phyloP scores from a whole-genome alignment of 805 yeast species.

The Komagataella ulmi region DNA sequence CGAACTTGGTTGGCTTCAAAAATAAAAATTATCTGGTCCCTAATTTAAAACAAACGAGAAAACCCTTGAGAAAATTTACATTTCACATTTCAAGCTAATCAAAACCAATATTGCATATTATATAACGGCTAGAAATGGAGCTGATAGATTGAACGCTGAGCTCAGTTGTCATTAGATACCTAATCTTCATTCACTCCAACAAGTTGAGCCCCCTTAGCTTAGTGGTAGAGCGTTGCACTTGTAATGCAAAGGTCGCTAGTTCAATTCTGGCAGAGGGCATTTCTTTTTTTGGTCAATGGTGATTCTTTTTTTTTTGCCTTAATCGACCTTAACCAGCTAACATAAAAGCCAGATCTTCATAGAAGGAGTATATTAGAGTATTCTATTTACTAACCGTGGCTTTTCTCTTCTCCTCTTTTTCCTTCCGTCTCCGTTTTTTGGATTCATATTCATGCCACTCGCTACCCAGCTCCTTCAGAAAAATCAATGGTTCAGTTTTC shows the following conservation, averaged over 20 bases:
- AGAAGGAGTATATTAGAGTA: background rate
- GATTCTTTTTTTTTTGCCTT: no score
- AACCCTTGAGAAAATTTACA: no score
- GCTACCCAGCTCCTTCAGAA: constrained; percentile 45
- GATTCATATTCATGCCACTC: constrained; percentile 99
- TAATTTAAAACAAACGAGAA: no score
- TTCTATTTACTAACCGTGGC: background rate
- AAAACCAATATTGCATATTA: no score
- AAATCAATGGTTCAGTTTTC: constrained; percentile 39
- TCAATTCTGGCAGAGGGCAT: constrained; percentile 82
- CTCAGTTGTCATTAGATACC: background rate
- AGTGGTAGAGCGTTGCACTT: constrained; percentile 99
- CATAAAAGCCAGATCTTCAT: no score
- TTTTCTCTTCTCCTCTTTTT: constrained; percentile 8
- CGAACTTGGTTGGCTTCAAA: no score
- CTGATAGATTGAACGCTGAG: background rate
- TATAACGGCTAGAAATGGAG: background rate
- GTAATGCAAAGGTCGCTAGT: constrained; percentile 97
- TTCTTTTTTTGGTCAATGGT: constrained; percentile 9
- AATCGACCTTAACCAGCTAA: background rate
- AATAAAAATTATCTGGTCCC: no score
- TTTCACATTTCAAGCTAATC: no score
- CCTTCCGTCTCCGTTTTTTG: constrained; percentile 49
- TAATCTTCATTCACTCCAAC: background rate
- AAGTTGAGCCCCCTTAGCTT: constrained; percentile 77